Base-by-base conservation (phyloP, 1,139 yeast genomes). In the Lodderomyces metapsilosis region DNA sequence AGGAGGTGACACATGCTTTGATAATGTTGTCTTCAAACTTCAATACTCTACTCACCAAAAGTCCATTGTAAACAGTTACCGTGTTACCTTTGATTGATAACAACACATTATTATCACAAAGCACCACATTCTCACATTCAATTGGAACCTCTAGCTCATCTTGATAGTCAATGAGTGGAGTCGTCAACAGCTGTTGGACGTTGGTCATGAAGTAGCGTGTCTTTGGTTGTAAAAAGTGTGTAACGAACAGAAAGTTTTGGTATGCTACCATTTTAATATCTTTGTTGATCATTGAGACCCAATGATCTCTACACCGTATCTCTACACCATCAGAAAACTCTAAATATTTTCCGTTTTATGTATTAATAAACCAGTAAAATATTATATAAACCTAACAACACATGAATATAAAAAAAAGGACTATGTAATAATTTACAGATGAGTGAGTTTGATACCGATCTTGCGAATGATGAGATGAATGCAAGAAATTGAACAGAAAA, bases 1-100 rank as follows among this genome's bases (percentile, higher is more conserved):
- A 77, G 2, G 58, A 52, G 1, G 82, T 73, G 46, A 75, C 78
- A 5, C 76, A 66, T 6, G 85, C 83, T 21, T 70, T 56, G 5
- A 76, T 52, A 2, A 82, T 66, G 5, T 67, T 66, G 5, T 71
- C 71, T 11, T 75, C 74, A 51, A 73, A 82, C 1, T 64, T 61
- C 45, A 84, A 64, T 42, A 71, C 75, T 39, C 80, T 68, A 22
- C 75, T 38, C 3, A 48, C 38, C 5, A 39, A 22, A 15, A 48
- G 42, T 10, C 52, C 53, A 33, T 43, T 43, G 28, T 49, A 38
- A 2, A 58, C 42, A 4, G 57, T 46, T 3, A 62, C 61, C 37
- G 52, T 54, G 36, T 56, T 46, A 33, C 54, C 51, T 17, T 53
- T 49, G 12, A 62, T 50, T 20, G 61, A 50, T 35, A 67, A 54